Evolutionary conservation across 2,329 filamentous ascomycete genomes (phyloP).

Genomic region (Epichloe coenophiala): DNA sequence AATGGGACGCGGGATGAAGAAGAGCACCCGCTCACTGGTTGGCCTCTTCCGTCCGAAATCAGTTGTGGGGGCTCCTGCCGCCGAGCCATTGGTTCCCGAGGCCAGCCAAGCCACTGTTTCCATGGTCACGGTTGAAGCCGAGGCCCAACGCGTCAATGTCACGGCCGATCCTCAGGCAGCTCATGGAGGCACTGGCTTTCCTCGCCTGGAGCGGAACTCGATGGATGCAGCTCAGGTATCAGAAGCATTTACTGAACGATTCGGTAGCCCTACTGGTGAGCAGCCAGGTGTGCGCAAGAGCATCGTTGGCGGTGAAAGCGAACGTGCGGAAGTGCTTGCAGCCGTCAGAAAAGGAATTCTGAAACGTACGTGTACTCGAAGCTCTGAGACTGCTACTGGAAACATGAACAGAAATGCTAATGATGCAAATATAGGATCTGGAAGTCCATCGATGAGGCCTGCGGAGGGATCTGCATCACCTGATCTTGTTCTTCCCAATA

Average conservation of each 20-base stretch:
- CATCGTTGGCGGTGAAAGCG: constrained; percentile 79
- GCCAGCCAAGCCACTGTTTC: constrained; percentile 75
- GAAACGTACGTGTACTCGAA: constrained; percentile 49
- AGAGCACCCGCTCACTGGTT: constrained; percentile 77
- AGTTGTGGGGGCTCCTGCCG: constrained; percentile 60
- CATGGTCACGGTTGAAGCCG: constrained; percentile 91
- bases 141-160: constrained; percentile 71
- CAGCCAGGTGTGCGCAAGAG: constrained; percentile 61
- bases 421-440: constrained; percentile 35
- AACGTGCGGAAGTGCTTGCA: constrained; percentile 81
- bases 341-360: constrained; percentile 92
- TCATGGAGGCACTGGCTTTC: constrained; percentile 62
- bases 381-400: background rate
- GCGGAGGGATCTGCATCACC: constrained; percentile 35
- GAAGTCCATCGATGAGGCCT: constrained; percentile 51
- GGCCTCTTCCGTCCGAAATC: constrained; percentile 94
- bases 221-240: constrained; percentile 48
- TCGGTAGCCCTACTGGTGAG: constrained; percentile 44
- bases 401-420: background rate
- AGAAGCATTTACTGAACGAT: constrained; percentile 32
- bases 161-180: constrained; percentile 56
- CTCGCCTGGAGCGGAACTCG: constrained; percentile 71
- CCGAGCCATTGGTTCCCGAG: constrained; percentile 52
- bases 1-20: constrained; percentile 98
- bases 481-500: constrained; percentile 44